These are phyloP conservation scores for Fusarium neocosmosporiellum DNA, from an alignment of 2,329 filamentous ascomycete species.

Conservation along the genomic window DNA sequence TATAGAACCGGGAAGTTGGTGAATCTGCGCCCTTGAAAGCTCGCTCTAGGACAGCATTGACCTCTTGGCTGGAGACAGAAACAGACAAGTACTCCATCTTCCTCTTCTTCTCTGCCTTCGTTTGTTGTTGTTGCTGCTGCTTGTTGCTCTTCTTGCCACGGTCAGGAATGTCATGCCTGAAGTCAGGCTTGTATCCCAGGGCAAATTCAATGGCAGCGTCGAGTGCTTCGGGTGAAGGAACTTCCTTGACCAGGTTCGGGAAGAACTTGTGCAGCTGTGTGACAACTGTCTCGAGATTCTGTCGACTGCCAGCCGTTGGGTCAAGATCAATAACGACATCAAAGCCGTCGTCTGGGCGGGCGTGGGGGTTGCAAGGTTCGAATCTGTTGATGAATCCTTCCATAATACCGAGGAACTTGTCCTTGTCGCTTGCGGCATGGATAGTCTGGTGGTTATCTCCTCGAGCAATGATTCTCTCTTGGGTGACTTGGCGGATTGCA, in stretches of 20 bases:
- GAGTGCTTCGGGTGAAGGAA: constrained; percentile 79
- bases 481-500: constrained; percentile 79
- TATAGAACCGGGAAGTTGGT: constrained; percentile 70
- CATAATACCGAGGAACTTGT: constrained; percentile 91
- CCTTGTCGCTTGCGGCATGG: constrained; percentile 78
- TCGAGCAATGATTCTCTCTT: constrained; percentile 80
- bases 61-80: constrained; percentile 54
- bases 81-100: constrained; percentile 70
- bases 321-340: constrained; percentile 88
- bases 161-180: constrained; percentile 80
- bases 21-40: constrained; percentile 70
- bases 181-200: constrained; percentile 79
- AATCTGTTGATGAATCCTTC: constrained; percentile 91
- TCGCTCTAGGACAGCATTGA: constrained; percentile 71
- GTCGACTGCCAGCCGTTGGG: constrained; percentile 78
- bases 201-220: constrained; percentile 83
- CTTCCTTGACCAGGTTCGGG: constrained; percentile 76
- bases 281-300: constrained; percentile 86
- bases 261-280: constrained; percentile 78
- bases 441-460: constrained; percentile 99
- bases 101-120: constrained; percentile 39
- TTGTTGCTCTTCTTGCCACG: constrained; percentile 54
- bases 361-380: constrained; percentile 76
- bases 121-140: constrained; percentile 44
- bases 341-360: constrained; percentile 82